Base-by-base conservation (phyloP, 768 basidiomycete genomes). In the Rhodosporidiobolus odoratus region DNA sequence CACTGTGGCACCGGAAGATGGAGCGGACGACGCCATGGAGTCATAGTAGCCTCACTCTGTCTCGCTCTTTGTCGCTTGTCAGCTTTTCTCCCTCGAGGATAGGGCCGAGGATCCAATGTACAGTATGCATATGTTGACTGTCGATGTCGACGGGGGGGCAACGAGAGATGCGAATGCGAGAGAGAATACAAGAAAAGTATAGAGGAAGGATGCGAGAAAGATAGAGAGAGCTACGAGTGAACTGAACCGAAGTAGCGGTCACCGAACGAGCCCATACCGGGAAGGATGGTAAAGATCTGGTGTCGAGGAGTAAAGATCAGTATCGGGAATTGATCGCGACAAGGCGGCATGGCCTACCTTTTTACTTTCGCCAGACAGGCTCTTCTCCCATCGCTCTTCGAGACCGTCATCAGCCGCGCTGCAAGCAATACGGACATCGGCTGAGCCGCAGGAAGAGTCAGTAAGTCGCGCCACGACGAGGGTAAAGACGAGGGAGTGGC, bases 331-430 rank as follows among this genome's bases (percentile, higher is more conserved):
- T 38, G 30, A 21, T 12, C 38, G 4, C 2, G 37, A 15, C 13
- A 16, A 15, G 40, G 13, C 9, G 17, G 4, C 21, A n/a, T 19
- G 82, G 17, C 86, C 84, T 65, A 83, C 81, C 34, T 69, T 73
- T 71, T 76, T 27, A 32, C 81, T 83, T 69, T 85, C 84, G 4
- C 83, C 84, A 62, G 84, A 80, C 56, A 84, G 83, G 40, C 84
- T 83, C 70, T 86, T 84, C 52, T 89, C 78, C 88, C 89, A 88
- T 13, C 86, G 84, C 80, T 92, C 90, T 64, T 83, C 83, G 79
- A 96, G 83, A 25, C 84, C 84, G 32, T 88, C 84, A 76, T 96
- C 94, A 6, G 94, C 86, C 0, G 88, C 89, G 3, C 89, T 90
- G 72, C 89, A 90, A 21, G 96, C 86, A 74, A 97, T 86, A 75